Base-by-base conservation (phyloP, 306 rosid genomes). In the Adenanthera pavonina region DNA sequence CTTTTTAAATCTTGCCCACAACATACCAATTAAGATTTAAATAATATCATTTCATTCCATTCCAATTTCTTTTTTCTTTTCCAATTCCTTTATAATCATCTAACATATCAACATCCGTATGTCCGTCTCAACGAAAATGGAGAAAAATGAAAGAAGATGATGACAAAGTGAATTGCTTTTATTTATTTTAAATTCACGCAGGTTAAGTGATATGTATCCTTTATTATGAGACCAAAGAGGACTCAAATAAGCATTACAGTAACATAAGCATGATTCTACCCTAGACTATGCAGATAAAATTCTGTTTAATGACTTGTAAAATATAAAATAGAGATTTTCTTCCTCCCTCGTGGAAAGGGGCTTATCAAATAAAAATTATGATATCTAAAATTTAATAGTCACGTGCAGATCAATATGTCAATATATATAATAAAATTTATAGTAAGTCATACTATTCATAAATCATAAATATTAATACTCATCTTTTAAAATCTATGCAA, bases 251-350 rank as follows among this genome's bases (percentile, higher is more conserved):
- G 80, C 57, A 66, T 19, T 41, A 41, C 80, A 16, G 60, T 41
- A 64, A 60, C 16, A 74, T 74, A 40, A 46, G 10, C 46, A 34
- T 20, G 70, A 25, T 25, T 25, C 30, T 25, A 54, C 48, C 65
- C 71, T 30, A 64, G 65, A 43, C 69, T 41, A 53, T 71, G 75
- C 76, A 83, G 57, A 51, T 19, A 41, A 52, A 69, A 43, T 38
- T 20, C 14, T 64, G 30, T 72, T 62, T 68, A 25, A 16, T 62
- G 30, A 34, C 67, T 35, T 19, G 53, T 44, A 8, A 33, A 61
- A 71, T 72, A 66, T 5, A 15, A 40, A 40, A 1, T 52, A 64
- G 11, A 35, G 76, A 35, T 36, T 47, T 62, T 64, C 38, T 65
- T 19, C 44, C 4, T 6, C 61, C 34, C 60, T 62, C 40, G 4